phyloP scores from a whole-genome alignment of 2,329 filamentous ascomycete species.

The Lachnellula cervina region DNA sequence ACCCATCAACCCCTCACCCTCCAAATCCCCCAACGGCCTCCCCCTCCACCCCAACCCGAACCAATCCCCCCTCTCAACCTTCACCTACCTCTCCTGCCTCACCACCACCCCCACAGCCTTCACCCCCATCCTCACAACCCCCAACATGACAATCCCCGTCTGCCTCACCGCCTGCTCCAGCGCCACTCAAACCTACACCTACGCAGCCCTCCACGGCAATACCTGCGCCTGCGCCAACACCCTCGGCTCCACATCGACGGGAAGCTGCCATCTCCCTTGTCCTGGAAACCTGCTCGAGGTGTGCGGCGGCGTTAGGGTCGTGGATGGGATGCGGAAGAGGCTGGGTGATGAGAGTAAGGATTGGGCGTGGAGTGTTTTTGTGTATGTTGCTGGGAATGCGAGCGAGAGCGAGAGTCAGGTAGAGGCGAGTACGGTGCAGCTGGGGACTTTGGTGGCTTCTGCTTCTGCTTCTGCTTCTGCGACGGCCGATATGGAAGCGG shows the following conservation, averaged over 20 bases:
- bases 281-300: neutral
- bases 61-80: neutral
- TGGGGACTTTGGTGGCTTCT: too few species aligned
- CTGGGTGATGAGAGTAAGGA: too few species aligned
- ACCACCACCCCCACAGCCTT: neutral
- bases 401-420: too few species aligned
- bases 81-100: neutral
- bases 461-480: too few species aligned
- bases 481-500: too few species aligned
- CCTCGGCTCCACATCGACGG: neutral
- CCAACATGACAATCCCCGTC: neutral
- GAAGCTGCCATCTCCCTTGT: neutral
- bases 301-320: neutral
- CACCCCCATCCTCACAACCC: neutral
- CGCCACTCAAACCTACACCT: neutral
- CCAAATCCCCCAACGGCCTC: too few species aligned
- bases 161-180: neutral
- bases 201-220: neutral
- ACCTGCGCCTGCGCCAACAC: neutral
- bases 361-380: too few species aligned
- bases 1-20: too few species aligned
- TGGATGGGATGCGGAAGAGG: too few species aligned
- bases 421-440: too few species aligned
- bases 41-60: neutral
- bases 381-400: too few species aligned